Base-by-base conservation (phyloP, 2,329 filamentous ascomycete genomes). In the Trichoderma harzianum region DNA sequence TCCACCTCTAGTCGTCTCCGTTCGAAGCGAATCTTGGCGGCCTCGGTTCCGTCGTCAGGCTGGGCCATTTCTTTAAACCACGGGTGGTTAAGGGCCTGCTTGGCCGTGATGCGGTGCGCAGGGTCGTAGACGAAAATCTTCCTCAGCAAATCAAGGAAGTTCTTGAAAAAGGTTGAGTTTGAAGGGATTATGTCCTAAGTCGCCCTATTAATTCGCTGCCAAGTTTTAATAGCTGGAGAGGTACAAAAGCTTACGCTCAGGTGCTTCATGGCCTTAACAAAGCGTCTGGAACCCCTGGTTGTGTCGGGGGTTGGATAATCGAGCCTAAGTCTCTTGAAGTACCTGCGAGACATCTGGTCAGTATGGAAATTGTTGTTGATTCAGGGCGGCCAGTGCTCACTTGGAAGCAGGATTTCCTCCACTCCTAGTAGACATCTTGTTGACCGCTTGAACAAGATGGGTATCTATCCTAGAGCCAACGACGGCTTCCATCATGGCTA, bases 401-500 rank as follows among this genome's bases (percentile, higher is more conserved):
- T 91, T 91, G 7, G 89, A 82, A n/a, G 89, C 89, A 5, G 87
- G 84, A 76, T 90, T 91, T 63, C 86, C 86, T 53, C 85, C 84
- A 75, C 83, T 89, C 71, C 89, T 83, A 1, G 86, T 86, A 11
- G 85, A 83, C 81, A 88, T 88, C 76, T 87, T 86, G 74, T 83
- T 83, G 21, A 83, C 79, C 12, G 77, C 68, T 65, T 82, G 81
- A 5, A 92, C 86, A 7, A 92, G 85, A 73, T 87, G 83, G 0
- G 81, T 80, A 73, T 92, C 90, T 66, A 92, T 88, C 64, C 86
- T 84, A 26, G 82, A 81, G 65, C 88, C 88, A 69, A 89, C 88
- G 8, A 92, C 90, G 39, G 87, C 88, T 77, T 92, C 90, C 90
- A 92, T 92, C 90, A 92, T 92, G n/a, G 90, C 90, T 66, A 92